phyloP scores from a whole-genome alignment of 495 filamentous ascomycete species.

The Podospora appendiculata region DNA sequence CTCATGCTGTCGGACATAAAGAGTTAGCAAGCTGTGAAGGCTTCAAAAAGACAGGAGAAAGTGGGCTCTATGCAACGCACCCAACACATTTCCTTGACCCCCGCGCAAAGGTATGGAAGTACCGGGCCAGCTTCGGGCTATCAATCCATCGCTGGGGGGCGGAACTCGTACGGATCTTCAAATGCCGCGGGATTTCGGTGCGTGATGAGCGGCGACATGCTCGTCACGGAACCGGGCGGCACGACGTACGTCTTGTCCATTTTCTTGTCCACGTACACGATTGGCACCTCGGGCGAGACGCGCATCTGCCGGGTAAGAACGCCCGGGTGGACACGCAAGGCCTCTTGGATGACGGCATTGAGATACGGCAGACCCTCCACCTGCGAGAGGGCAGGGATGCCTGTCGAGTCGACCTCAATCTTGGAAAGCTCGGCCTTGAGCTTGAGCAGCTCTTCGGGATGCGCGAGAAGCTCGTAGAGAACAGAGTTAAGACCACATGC shows the following conservation, averaged over 20 bases:
- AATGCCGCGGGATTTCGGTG: conserved; percentile 2
- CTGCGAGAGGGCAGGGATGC: not conserved
- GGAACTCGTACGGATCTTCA: conserved; percentile 1
- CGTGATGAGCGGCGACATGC: conserved; percentile 1
- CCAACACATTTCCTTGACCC: conserved; percentile 6
- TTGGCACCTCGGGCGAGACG: conserved; percentile 2
- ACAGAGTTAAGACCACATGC: not conserved
- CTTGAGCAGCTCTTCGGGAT: not conserved
- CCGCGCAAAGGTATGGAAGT: conserved; percentile 3
- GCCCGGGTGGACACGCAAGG: conserved; percentile 5
- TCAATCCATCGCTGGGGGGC: conserved; percentile 9
- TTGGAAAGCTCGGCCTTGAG: not conserved
- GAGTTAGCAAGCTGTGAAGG: not conserved
- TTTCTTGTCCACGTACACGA: conserved; percentile 1
- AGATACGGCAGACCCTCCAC: conserved; percentile 6
- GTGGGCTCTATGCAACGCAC: not conserved
- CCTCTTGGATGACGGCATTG: conserved; percentile 7
- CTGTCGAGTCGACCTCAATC: not conserved
- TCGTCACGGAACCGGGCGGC: conserved; percentile 1
- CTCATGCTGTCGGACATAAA: not conserved
- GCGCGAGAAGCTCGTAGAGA: not conserved
- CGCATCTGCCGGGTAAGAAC: not conserved
- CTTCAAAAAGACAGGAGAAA: not conserved
- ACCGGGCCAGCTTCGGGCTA: not conserved
- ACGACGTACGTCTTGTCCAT: not conserved